Conservation (phyloP, 2,329 filamentous ascomycete species). For the Diaporthe humulicola region DNA sequence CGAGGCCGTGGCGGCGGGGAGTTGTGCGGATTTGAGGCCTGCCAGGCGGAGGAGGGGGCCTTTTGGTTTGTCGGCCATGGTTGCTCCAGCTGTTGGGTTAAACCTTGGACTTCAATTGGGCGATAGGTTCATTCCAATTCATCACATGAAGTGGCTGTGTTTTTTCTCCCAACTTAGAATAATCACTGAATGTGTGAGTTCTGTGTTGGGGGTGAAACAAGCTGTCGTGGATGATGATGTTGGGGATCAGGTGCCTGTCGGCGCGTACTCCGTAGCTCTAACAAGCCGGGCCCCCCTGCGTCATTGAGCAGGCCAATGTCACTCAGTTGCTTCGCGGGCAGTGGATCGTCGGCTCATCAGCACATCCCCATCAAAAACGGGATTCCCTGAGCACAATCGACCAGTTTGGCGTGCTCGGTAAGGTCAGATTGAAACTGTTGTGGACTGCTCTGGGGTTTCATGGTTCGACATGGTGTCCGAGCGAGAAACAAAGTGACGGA, state of each 20-base stretch:
- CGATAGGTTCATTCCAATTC: background rate
- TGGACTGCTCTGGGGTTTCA: constrained; percentile 23
- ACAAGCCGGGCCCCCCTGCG: background rate
- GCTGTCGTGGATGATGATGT: constrained; percentile 4
- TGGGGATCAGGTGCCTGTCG: constrained; percentile 1
- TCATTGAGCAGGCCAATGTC: constrained; percentile 29
- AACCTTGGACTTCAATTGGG: background rate
- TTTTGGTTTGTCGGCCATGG: background rate
- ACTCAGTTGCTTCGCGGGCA: constrained; percentile 1
- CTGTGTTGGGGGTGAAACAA: background rate
- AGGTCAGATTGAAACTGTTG: constrained; percentile 12
- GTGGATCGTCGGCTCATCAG: background rate
- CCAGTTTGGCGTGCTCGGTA: background rate
- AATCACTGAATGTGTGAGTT: background rate
- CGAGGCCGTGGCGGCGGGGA: constrained; percentile 57
- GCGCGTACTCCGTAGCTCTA: background rate
- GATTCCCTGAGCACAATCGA: too few relatives aligned
- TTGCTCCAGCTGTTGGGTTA: background rate
- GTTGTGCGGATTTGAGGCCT: constrained; percentile 62
- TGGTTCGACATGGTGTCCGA: constrained; percentile 13
- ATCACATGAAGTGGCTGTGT: background rate
- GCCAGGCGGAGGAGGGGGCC: constrained; percentile 66
- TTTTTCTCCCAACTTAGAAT: background rate
- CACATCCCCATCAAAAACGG: background rate
- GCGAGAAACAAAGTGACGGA: constrained; percentile 23